Evolutionary conservation across 441 rosid species (phyloP), one percentile per base, ranked within the genome.

Genomic region (Croton setiger): DNA sequence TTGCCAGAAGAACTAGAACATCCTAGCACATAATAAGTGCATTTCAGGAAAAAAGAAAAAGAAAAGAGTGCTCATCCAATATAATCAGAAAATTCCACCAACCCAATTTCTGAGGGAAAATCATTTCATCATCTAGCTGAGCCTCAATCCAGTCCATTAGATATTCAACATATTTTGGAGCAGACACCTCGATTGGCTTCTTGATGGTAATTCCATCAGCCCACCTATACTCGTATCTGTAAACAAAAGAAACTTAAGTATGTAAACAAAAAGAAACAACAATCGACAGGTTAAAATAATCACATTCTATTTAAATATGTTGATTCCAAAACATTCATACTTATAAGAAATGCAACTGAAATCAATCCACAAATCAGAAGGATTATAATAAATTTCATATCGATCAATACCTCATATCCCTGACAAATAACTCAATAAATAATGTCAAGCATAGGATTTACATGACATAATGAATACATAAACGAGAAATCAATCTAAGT

Each of bases 141-240:
- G 83, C 60, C 72, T 92, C 99, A n/a, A 94, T 92, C 99, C 99
- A 94, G 72, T 94, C 98, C 98, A 94, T 94, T 35, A 92, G 79
- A 81, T 87, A 90, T 60, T 94, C 99, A 0, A 92, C 99, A 64
- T 94, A 90, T 74, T 88, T 94, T 48, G 99, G 97, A 72, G 98
- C 98, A 64, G 99, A 94, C 56, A 94, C 99, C 75, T 94, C 97
- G 3, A 92, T 90, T 2, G 99, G 99, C 75, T 87, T 94, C 92
- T 94, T 94, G 71, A 92, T 90, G 75, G 84, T 86, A 27, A 92
- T 94, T 52, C 98, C 99, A 84, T 94, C 99, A 44, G 99, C 98
- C 99, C 99, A 90, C 86, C 98, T 85, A 73, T 94, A 90, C 67
- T 92, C 99, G 14, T 92, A 94, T 83, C 99, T 92, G 79, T 56